Conservation (phyloP, 2,329 filamentous ascomycete genomes). For the Microdochium bolleyi region DNA sequence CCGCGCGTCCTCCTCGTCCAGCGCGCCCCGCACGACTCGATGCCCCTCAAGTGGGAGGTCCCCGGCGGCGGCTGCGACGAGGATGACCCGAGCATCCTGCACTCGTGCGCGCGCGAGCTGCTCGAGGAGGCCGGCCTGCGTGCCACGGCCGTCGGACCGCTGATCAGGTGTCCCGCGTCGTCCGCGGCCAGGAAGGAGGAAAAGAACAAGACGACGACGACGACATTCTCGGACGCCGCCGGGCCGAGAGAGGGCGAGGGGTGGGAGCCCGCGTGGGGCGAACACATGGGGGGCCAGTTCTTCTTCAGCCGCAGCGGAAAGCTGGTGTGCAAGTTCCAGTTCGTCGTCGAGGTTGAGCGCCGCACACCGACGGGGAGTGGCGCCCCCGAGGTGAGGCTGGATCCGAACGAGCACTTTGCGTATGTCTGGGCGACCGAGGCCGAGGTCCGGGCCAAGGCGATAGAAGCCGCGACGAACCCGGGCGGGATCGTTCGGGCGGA, state of each 20-base stretch:
- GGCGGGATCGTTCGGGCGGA: neutral
- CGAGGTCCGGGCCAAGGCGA: constrained; percentile 12
- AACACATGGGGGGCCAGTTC: constrained; percentile 1
- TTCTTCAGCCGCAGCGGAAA: neutral
- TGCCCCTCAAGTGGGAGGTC: constrained; percentile 30
- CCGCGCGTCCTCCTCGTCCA: constrained; percentile 24
- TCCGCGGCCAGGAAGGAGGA: too few species aligned
- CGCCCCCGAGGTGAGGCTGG: constrained; percentile 12
- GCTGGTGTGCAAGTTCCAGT: constrained; percentile 17
- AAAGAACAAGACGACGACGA: too few species aligned
- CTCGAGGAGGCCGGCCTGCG: constrained; percentile 30
- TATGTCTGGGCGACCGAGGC: constrained; percentile 23
- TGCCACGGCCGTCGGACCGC: constrained; percentile 7
- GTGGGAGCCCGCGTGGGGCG: constrained; percentile 5
- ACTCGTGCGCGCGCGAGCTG: constrained; percentile 28
- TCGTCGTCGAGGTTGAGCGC: constrained; percentile 15
- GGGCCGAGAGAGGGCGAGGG: neutral
- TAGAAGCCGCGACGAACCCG: neutral
- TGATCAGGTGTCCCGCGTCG: constrained; percentile 11
- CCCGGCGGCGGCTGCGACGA: constrained; percentile 30
- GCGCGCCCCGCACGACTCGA: constrained; percentile 24
- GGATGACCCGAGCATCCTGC: constrained; percentile 26
- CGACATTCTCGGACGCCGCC: neutral
- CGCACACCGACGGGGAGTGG: constrained; percentile 4
- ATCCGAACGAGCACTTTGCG: constrained; percentile 21